Base-by-base conservation (phyloP, 176 grass and related monocot genomes). In the Phyllostachys edulis region DNA sequence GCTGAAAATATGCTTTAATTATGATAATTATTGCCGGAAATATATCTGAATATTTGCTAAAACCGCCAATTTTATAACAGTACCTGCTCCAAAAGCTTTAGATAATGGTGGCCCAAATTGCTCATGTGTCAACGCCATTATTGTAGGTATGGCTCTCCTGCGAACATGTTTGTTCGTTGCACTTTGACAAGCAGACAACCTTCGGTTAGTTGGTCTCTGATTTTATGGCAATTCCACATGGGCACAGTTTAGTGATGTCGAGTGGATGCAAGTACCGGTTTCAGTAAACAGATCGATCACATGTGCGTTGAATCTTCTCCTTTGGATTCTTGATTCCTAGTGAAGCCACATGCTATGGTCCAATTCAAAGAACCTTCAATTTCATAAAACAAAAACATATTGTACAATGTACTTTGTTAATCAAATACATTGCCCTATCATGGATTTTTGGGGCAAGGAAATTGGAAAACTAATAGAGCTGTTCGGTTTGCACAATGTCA, bases 141-240 rank as follows among this genome's bases (percentile, higher is more conserved):
- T 73, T 36, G 20, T 10, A 51, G 42, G 29, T 12, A 64, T 73
- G 40, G 23, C 55, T 47, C 54, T 40, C n/a, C 15, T 47, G 17
- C 4, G 49, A 47, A 63, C 40, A 50, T 41, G 6, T 75, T 18
- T 75, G 59, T 66, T 84, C 79, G 20, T 66, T 66, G 82, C 46
- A 84, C 69, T 63, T 66, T 34, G 57, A 24, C 46, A 45, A 24
- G 44, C 44, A 65, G 45, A 65, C 68, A 86, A 34, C 67, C 57
- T n/a, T n/a, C n/a, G n/a, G 60, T 42, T 67, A 4, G 36, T 17
- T 73, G 59, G 60, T 73, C 17, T 74, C 40, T 44, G 67, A 45
- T 64, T 71, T 64, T 37, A 56, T 74, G 45, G 36, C 17, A 74
- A 21, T 56, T 40, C 75, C 64, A 83, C 44, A 64, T 78, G 73